phyloP scores from a whole-genome alignment of 73 alveolate species.

The Tetrahymena thermophila region DNA sequence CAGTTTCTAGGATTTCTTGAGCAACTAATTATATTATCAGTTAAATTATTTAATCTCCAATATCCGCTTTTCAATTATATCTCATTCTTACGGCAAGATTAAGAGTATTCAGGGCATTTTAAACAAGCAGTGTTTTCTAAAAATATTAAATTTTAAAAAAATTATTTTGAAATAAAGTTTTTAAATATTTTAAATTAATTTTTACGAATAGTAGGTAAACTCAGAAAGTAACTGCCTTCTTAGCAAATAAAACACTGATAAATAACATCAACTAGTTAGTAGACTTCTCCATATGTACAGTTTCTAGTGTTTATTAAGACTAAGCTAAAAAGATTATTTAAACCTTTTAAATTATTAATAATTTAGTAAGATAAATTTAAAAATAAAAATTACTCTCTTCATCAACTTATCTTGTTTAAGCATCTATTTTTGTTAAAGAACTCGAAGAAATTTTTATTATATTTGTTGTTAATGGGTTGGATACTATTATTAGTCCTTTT shows the following conservation, averaged over 20 bases:
- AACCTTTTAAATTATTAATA: background rate
- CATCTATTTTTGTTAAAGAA: background rate
- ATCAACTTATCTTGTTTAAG: background rate
- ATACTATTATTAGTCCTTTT: background rate
- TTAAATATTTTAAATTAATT: no score
- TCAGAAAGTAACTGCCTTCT: no score
- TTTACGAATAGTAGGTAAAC: no score
- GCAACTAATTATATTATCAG: background rate
- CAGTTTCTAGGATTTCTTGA: constrained; percentile 2
- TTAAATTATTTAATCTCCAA: constrained; percentile 13
- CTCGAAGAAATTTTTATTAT: background rate
- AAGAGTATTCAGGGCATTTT: background rate
- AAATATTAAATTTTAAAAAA: no score
- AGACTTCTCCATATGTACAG: no score
- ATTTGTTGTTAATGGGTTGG: background rate
- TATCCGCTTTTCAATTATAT: background rate
- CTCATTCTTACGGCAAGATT: background rate
- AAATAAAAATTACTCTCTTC: background rate
- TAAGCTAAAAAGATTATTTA: background rate
- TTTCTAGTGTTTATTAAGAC: background rate
- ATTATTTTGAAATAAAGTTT: no score
- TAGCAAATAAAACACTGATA: no score
- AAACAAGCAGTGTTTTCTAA: background rate
- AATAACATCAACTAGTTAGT: no score
- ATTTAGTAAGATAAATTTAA: background rate